These are phyloP conservation scores for Trichoderma afroharzianum DNA, from an alignment of 2,329 filamentous ascomycete species.

Conservation along the genomic window DNA sequence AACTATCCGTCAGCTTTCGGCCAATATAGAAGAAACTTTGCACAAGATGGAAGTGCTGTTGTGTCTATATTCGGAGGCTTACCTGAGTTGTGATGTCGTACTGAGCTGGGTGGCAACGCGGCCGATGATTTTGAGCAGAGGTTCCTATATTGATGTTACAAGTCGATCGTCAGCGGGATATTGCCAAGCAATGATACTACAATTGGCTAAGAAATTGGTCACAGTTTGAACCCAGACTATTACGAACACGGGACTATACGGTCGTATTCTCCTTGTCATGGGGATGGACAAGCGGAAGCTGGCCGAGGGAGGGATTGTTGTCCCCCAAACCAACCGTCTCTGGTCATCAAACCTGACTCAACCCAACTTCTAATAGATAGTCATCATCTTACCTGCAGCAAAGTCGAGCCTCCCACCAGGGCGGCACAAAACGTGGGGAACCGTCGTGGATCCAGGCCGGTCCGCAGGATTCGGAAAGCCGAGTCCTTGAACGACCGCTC, in stretches of 20 bases:
- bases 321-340: neutral
- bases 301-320: no score
- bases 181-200: neutral
- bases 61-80: conserved; percentile 16
- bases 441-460: conserved; percentile 51
- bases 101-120: conserved; percentile 25
- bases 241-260: neutral
- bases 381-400: conserved; percentile 51
- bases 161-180: conserved; percentile 3
- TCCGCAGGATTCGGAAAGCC: conserved; percentile 41
- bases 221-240: neutral
- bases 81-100: conserved; percentile 28
- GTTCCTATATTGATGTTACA: conserved; percentile 25
- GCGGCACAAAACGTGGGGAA: conserved; percentile 62
- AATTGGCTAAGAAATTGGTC: neutral
- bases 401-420: conserved; percentile 56
- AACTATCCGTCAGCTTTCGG: conserved; percentile 3
- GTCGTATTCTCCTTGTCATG: neutral
- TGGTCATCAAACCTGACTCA: neutral
- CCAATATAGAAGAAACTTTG: conserved; percentile 5
- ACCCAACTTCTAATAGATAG: neutral
- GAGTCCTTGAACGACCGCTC: conserved; percentile 32
- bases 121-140: conserved; percentile 29
- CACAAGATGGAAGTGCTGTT: neutral
- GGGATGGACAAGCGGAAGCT: neutral